Evolutionary conservation across 805 yeast species (phyloP), one percentile per base, ranked within the genome.

Genomic region (Teunomyces tritomae): DNA sequence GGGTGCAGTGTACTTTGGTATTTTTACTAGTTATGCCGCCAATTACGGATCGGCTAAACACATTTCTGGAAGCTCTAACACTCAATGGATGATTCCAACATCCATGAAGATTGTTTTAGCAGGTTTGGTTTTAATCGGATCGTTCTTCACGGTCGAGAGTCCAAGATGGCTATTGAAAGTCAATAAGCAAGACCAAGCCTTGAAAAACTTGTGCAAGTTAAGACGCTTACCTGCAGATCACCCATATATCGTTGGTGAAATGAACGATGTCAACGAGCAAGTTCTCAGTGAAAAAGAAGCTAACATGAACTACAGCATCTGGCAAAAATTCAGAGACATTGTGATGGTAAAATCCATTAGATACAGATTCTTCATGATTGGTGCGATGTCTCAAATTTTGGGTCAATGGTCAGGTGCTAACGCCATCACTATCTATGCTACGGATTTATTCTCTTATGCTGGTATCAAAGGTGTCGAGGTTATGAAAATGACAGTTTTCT

Each of bases 361-460:
- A 47, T 75, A 76, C 62, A 68, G 84, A 61, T 67, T 68, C 49
- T 67, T 80, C 41, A 53, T 64, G 6, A 52, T 79, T 33, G 75
- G 79, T 39, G 47, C 39, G n/a, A 49, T 60, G 47, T 67, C 74
- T 28, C 84, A 79, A 59, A 35, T 79, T 10, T 64, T 80, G 34
- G 77, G 77, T 32, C 84, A 80, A 62, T 80, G 84, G 84, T 73
- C 80, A n/a, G 83, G 83, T 44, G 79, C 83, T 5, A 75, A 74
- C 52, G 73, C 83, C 6, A 64, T 81, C 39, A 80, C 84, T 2
- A 77, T 79, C 43, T 81, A 80, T 53, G 79, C 84, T 33, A 78
- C 84, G 2, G 79, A 77, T 44, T 47, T 47, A 24, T 75, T 79
- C 50, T 71, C 70, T 4, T 63, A 77, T 49, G 73, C 74, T 45